Base-by-base conservation (phyloP, 768 basidiomycete species). In the Cantharellus cinnabarinus region DNA sequence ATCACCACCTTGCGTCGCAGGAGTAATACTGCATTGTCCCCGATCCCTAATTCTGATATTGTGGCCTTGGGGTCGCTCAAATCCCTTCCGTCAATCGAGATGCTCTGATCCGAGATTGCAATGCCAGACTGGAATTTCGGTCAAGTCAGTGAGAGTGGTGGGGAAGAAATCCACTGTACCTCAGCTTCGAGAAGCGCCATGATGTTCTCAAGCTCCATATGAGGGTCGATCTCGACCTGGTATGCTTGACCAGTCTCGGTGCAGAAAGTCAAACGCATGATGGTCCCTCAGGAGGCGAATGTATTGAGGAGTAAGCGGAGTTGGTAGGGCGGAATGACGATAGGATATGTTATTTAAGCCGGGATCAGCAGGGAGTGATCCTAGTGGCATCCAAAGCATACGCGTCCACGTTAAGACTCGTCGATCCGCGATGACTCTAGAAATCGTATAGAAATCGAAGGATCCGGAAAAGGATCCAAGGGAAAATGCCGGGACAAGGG, bases 171-270 rank as follows among this genome's bases (percentile, higher is more conserved):
- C 44, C 40, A 57, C 50, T 82, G 68, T 68, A 90, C 94, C 79
- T 97, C 93, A 0, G 84, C 93, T 70, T 95, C 90, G n/a, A 95
- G 75, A 58, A 97, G 74, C 7, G 89, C 94, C 78, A 85, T 84
- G 42, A 97, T 82, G 68, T 93, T 85, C 73, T 89, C 86, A 38
- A 98, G 78, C 69, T 88, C 82, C 86, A 97, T 91, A 58, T 76
- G 77, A 1, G 87, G 78, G 71, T 91, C 89, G 64, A 95, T 88
- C 67, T 97, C 93, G 56, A 94, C 65, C 58, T 66, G 65, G 59
- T 68, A 71, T 3, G 69, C 60, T 51, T 67, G 61, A 29, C 69
- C 72, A 39, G 65, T 65, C 51, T 74, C 72, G 5, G 70, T 69
- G 5, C 68, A 69, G 56, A 74, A 69, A 5, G 72, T 71, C 55